Percentiles rank a stretch among this genome's conserved stretches.
These are phyloP conservation scores for Erythrophleum ivorense DNA, from an alignment of 331 rosid genomes.

Conservation along the genomic window DNA sequence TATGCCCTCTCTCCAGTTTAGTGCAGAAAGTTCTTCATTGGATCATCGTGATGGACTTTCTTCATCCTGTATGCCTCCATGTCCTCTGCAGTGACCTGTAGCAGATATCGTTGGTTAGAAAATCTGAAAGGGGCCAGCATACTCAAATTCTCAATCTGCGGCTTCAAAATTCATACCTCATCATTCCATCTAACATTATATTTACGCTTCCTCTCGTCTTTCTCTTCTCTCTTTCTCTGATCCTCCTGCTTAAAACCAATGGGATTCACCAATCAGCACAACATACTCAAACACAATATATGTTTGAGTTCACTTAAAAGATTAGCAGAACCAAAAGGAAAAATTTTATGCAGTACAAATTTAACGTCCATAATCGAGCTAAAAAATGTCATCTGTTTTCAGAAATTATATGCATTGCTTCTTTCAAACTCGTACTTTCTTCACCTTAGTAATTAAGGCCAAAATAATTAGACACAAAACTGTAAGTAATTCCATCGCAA, in stretches of 20 bases:
- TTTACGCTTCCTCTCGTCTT: constrained; percentile 55
- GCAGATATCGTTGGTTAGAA: background rate
- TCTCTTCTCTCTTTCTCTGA: constrained; percentile 50
- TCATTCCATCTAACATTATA: constrained; percentile 54
- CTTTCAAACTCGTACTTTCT: background rate
- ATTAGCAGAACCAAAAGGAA: constrained; percentile 4
- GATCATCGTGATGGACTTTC: constrained; percentile 74
- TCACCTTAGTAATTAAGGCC: constrained; percentile 15
- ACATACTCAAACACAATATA: background rate
- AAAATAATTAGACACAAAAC: background rate
- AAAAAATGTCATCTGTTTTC: background rate
- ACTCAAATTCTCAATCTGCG: constrained; percentile 6
- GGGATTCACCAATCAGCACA: constrained; percentile 12
- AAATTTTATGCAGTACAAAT: background rate
- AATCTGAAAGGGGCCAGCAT: constrained; percentile 12
- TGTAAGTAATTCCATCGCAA: background rate
- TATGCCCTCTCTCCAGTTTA: constrained; percentile 11
- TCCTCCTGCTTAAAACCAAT: constrained; percentile 50
- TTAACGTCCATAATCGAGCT: no score
- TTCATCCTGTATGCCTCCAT: constrained; percentile 91
- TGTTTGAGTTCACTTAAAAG: background rate
- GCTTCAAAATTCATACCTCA: constrained; percentile 39
- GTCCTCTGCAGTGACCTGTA: constrained; percentile 67
- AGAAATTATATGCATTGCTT: constrained; percentile 12
- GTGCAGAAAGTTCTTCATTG: constrained; percentile 64